Evolutionary conservation across 1,139 yeast genomes (phyloP).

Genomic region (Arxiozyma heterogenica): DNA sequence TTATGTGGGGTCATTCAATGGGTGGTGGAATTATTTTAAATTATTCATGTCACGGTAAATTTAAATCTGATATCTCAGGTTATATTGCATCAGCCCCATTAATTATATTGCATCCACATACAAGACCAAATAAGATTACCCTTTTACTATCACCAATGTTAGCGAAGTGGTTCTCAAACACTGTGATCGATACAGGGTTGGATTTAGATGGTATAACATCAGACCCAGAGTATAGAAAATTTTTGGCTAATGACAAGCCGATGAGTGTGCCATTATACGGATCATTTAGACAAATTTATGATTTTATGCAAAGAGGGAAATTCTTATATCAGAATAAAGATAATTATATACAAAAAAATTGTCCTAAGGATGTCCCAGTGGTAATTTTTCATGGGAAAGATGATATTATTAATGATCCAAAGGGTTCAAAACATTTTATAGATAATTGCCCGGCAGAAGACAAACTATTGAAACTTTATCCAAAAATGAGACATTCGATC

Average conservation of each 20-base stretch:
- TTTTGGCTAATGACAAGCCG: slow-evolving; percentile 37
- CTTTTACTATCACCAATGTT: slow-evolving; percentile 40
- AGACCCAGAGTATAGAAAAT: slow-evolving; percentile 42
- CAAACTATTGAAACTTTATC: slow-evolving; percentile 31
- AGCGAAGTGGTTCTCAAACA: slow-evolving; percentile 44
- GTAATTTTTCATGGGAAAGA: slow-evolving; percentile 47
- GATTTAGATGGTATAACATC: slow-evolving; percentile 48
- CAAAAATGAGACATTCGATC: slow-evolving; percentile 32
- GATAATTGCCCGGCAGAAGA: slow-evolving; percentile 28
- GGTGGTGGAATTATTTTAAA: slow-evolving; percentile 81
- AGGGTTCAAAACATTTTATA: slow-evolving; percentile 44
- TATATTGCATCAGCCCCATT: slow-evolving; percentile 62
- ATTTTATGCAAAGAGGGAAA: slow-evolving; percentile 42
- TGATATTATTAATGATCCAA: slow-evolving; percentile 48
- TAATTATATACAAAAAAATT: slow-evolving; percentile 38
- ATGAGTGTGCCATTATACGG: slow-evolving; percentile 39
- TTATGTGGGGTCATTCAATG: slow-evolving; percentile 85
- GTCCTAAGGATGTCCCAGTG: slow-evolving; percentile 39
- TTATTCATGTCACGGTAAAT: slow-evolving; percentile 61
- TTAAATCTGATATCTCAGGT: slow-evolving; percentile 45
- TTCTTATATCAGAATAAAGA: slow-evolving; percentile 16
- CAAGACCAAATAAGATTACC: slow-evolving; percentile 47
- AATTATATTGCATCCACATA: slow-evolving; percentile 47
- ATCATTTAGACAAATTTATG: slow-evolving; percentile 47
- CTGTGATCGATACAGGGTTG: slow-evolving; percentile 49